Evolutionary conservation across 176 grass and related monocot species (phyloP), one percentile per base, ranked within the genome.

Genomic region (Hordeum marinum): DNA sequence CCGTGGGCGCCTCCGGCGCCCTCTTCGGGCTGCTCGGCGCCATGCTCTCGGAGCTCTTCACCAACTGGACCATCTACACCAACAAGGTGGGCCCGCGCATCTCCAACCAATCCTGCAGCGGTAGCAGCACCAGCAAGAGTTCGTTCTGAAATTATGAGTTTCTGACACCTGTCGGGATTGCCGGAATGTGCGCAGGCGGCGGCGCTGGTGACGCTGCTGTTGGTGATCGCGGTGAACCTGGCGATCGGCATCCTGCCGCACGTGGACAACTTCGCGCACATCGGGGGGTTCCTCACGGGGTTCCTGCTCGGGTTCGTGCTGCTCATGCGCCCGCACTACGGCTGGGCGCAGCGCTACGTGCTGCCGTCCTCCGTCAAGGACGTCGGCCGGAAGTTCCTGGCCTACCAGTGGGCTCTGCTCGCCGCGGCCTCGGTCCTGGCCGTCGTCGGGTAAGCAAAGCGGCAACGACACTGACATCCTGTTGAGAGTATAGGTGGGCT

Each of bases 1-100:
- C 93, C 4, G 96, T 98, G 4, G 96, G 93, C 23, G 96, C 93
- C 5, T 98, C 96, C 0, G 96, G 96, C 41, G 96, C 96, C 14
- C 87, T 98, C 59, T 95, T 95, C 54, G 96, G 96, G 7, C 96
- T 98, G 24, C 96, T 98, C 26, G 96, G 93, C 21, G 96, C 93
- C 27, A 95, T 98, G 96, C 81, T 98, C 20, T 98, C 96, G 32
- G 96, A 98, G 78, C 91, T 98, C 54, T 81, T 98, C 83, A 94
- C 96, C 57, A 98, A 98, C 75, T 98, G 96, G 93, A 98, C 96
- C 43, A 95, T 98, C 76, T 98, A 98, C 69, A 87, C 96, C 29
- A 98, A 98, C 83, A 98, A 98, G 91, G 96, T 85, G 68, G 27
- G 80, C n/a, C n/a, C n/a, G n/a, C 58, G 48, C 41, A 24, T 9